Base-by-base conservation (phyloP, 1,284 basidiomycete species). In the Ceratobasidium theobromae region DNA sequence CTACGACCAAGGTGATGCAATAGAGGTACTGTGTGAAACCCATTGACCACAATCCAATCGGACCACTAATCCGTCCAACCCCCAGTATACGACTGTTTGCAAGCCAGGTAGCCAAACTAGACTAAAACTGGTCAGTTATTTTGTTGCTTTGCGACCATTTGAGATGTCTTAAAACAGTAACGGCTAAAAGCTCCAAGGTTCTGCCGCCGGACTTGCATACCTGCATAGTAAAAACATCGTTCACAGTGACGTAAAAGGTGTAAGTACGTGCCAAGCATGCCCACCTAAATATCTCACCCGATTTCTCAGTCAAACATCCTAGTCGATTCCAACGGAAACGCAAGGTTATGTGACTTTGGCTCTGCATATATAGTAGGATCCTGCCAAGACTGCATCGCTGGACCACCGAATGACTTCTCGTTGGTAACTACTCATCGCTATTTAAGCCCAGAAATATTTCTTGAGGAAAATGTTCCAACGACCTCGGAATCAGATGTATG, bases 341-440 rank as follows among this genome's bases (percentile, higher is more conserved):
- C 58, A 18, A 48, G 51, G 18, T 49, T 62, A 9, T 62, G 58
- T 23, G 58, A 62, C 30, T 62, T 62, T 41, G 58, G 58, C 32
- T 48, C 43, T 45, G 32, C 58, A 12, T 21, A 45, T 12, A 46
- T 35, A 3, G 3, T 60, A 14, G 40, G 23, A 9, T 51, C 41
- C 14, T 16, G 18, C 18, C 3, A 23, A 25, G 21, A 40, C 14
- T 45, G 46, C 23, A 28, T 38, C 33, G 35, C 35, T 8, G 35
- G 35, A 38, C 35, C 35, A 8, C 35, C 35, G 16, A 38, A 16
- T 38, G 9, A 38, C 8, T 38, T 38, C n/a, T 62, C 45, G 30
- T 6, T 51, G 12, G 45, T 48, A 38, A 48, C 48, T 14, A 27
- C 46, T 2, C 33, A 62, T 35, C 16, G 30, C 58, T 25, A 28